A percentile compares a stretch with the other conserved stretches of the same genome.
Conservation (phyloP, 305 asterid species). For the Withania somnifera region DNA sequence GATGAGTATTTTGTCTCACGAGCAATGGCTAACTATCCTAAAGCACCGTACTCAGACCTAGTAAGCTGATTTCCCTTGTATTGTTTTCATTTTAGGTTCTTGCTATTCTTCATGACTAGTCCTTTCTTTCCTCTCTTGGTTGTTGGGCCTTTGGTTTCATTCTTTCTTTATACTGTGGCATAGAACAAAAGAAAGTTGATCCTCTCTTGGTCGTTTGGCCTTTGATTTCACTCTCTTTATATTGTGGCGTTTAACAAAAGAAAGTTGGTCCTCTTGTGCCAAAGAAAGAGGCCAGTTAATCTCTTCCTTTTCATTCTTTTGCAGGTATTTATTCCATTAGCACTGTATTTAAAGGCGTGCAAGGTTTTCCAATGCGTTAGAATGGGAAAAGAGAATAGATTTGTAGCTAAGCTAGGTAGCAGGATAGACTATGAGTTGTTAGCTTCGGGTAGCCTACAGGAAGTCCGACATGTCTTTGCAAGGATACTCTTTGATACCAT, state of each 20-base stretch:
- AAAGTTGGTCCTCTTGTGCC: not conserved
- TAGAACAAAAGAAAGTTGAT: too few relatives aligned
- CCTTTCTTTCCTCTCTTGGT: slow-evolving; percentile 3
- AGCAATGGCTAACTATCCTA: slow-evolving; percentile 76
- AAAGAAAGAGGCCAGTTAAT: not conserved
- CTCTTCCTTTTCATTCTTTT: slow-evolving; percentile 1
- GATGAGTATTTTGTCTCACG: slow-evolving; percentile 56
- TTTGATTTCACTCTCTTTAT: not conserved
- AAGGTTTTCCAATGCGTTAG: slow-evolving; percentile 67
- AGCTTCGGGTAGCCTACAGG: slow-evolving; percentile 59
- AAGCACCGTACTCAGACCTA: slow-evolving; percentile 71
- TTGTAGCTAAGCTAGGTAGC: slow-evolving; percentile 47
- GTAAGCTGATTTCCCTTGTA: slow-evolving; percentile 28
- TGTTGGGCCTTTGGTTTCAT: not conserved
- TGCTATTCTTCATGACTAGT: not conserved
- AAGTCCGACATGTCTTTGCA: slow-evolving; percentile 80
- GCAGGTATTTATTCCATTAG: slow-evolving; percentile 60
- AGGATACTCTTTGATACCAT: slow-evolving; percentile 80
- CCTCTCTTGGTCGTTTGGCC: not conserved
- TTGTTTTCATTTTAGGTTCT: not conserved
- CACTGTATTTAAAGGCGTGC: slow-evolving; percentile 42
- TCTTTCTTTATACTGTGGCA: not conserved
- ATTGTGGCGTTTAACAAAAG: not conserved
- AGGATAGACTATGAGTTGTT: slow-evolving; percentile 59
- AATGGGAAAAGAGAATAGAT: slow-evolving; percentile 39